Base-by-base conservation (phyloP, 352 stramenopile genomes). In the Globisporangium viniferum region DNA sequence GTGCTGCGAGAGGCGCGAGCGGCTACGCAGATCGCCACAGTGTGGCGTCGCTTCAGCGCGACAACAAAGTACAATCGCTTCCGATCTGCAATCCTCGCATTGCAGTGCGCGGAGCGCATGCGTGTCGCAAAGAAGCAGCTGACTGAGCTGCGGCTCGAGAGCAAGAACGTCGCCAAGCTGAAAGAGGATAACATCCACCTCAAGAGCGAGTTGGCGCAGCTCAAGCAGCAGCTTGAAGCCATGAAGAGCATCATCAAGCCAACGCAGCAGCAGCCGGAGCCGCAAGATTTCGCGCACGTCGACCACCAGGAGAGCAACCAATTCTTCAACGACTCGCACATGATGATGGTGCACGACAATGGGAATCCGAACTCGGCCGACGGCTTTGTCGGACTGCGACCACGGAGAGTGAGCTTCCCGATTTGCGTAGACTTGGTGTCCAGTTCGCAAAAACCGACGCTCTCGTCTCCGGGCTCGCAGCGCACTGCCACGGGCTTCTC, bases 101-200 rank as follows among this genome's bases (percentile, higher is more conserved):
- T 95, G 44, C 87, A 95, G 68, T 92, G 87, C 53, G 74, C 67
- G 27, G 46, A 79, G 14, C 84, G 86, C 9, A 69, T 68, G 6
- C 77, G 76, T 14, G 33, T 75, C 15, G 86, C 85, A 10, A 81
- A 69, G 39, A 70, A 69, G 6, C 53, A 73, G 22, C 70, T 95
- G 12, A 64, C 78, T 22, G 72, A 62, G 36, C 59, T 91, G 58
- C 84, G 84, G 2, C 65, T 81, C 53, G 85, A 95, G 67, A 92
- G 84, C 62, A 82, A 79, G 55, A 92, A 95, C 54, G 75, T 95
- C 41, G 56, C 70, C 18, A 92, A 90, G 68, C 76, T 95, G 39
- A 82, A 89, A 53, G 69, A 90, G 35, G 85, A 93, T 64, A 95
- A 95, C 59, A 73, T 83, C 24, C 79, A 89, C 29, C 70, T 93